phyloP scores from a whole-genome alignment of 148 eudicot genomes.

The Nyssa sinensis region DNA sequence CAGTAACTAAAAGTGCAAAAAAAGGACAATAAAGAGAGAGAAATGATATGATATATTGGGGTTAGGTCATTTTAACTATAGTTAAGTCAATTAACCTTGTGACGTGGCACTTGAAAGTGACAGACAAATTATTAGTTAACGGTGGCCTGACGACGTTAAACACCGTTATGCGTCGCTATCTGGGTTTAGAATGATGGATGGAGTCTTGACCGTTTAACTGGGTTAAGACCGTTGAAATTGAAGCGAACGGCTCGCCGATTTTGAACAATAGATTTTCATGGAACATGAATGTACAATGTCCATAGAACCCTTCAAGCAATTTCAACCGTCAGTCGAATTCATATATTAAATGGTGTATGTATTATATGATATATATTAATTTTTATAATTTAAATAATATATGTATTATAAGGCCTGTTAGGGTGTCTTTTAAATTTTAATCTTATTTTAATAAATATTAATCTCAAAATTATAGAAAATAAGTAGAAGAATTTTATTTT shows the following conservation, averaged over 20 bases:
- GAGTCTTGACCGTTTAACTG: neutral
- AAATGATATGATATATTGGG: neutral
- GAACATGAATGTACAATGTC: neutral
- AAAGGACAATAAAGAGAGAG: neutral
- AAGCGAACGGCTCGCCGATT: neutral
- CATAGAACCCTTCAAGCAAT: neutral
- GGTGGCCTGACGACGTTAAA: neutral
- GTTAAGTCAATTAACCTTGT: neutral
- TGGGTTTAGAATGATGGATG: neutral
- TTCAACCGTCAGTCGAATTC: too few species aligned
- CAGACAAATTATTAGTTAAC: neutral
- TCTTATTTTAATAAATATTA: too few species aligned
- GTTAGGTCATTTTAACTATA: neutral
- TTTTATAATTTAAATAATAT: too few species aligned
- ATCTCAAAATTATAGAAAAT: too few species aligned
- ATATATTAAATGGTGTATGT: too few species aligned
- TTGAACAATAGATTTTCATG: neutral
- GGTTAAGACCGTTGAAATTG: neutral
- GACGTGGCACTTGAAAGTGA: neutral
- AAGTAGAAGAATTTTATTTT: too few species aligned
- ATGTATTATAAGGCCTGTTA: too few species aligned
- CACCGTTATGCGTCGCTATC: neutral
- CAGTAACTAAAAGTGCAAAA: neutral
- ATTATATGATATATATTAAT: too few species aligned
- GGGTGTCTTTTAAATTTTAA: too few species aligned